Base-by-base conservation (phyloP, 352 stramenopile species). In the Phytophthora fragariaefolia region DNA sequence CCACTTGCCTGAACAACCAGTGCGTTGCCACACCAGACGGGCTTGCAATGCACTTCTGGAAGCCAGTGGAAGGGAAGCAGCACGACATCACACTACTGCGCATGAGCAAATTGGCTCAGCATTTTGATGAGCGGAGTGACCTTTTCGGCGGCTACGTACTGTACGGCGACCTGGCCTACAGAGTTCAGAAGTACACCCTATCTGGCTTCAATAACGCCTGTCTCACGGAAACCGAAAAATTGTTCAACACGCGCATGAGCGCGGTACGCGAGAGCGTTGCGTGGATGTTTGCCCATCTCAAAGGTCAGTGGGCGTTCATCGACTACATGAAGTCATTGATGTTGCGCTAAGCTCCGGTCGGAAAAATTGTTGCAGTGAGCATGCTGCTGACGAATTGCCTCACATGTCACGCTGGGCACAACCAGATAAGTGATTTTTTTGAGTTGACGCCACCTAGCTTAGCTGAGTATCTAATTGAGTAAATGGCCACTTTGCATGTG, bases 81-180 rank as follows among this genome's bases (percentile, higher is more conserved):
- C 60, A 62, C 57, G 51, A 57, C 12, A 62, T 61, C 24, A 61
- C 50, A 8, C 43, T 60, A 17, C 30, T 68, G 9, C 28, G 51
- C 42, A 43, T 55, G 30, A 63, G 52, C 36, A 69, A 69, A 22
- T 6, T 69, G 1, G 15, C 47, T 43, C 12, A 57, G 12, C 63
- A 42, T 22, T 2, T 58, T 18, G 34, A 9, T 2, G 8, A 32
- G 1, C 18, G 58, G 2, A 0, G 40, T 24, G 27, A 55, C 17
- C 26, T 63, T 24, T 69, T 69, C 38, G 28, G 50, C 32, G 60
- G 45, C 13, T 51, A 51, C 24, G 20, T 58, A 20, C 13, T 69
- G 5, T 63, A 58, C 24, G 23, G 45, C 1, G 61, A 62, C 45
- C 61, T 52, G 0, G 61, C 61, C 1, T 69, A 69, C 13, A 45